These are phyloP conservation scores for Ascochyta koolunga DNA, from an alignment of 2,329 filamentous ascomycete genomes.

Conservation along the genomic window DNA sequence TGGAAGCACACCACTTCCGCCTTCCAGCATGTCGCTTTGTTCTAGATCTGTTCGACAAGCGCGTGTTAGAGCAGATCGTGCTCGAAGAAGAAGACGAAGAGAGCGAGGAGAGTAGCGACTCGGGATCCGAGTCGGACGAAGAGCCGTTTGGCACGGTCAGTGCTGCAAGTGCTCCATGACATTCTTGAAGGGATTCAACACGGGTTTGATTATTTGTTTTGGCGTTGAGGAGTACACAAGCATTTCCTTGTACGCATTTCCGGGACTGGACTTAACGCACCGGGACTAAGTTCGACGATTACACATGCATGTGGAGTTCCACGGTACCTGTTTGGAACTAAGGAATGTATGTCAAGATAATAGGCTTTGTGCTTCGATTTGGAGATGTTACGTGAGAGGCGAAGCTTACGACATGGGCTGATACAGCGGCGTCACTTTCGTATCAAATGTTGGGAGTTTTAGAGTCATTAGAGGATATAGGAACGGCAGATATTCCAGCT, in stretches of 20 bases:
- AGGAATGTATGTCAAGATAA: slow-evolving; percentile 6
- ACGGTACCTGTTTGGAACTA: slow-evolving; percentile 18
- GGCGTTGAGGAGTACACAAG: slow-evolving; percentile 29
- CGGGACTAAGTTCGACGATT: slow-evolving; percentile 18
- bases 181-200: slow-evolving; percentile 2
- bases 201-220: slow-evolving; percentile 4
- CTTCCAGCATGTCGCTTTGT: slow-evolving; percentile 87
- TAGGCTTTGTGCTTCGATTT: slow-evolving; percentile 7
- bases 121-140: slow-evolving; percentile 40
- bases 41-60: slow-evolving; percentile 92
- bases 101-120: slow-evolving; percentile 44
- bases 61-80: slow-evolving; percentile 82
- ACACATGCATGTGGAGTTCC: slow-evolving; percentile 31
- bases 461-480: not conserved
- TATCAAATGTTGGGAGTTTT: not conserved
- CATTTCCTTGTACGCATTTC: slow-evolving; percentile 28
- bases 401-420: slow-evolving; percentile 7
- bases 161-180: slow-evolving; percentile 22
- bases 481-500: not conserved
- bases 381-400: slow-evolving; percentile 19
- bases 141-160: slow-evolving; percentile 27
- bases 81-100: slow-evolving; percentile 69
- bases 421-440: not conserved
- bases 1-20: slow-evolving; percentile 89
- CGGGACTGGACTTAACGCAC: slow-evolving; percentile 11